phyloP scores from a whole-genome alignment of 1,284 basidiomycete genomes.

The Paramarasmius palmivorus region DNA sequence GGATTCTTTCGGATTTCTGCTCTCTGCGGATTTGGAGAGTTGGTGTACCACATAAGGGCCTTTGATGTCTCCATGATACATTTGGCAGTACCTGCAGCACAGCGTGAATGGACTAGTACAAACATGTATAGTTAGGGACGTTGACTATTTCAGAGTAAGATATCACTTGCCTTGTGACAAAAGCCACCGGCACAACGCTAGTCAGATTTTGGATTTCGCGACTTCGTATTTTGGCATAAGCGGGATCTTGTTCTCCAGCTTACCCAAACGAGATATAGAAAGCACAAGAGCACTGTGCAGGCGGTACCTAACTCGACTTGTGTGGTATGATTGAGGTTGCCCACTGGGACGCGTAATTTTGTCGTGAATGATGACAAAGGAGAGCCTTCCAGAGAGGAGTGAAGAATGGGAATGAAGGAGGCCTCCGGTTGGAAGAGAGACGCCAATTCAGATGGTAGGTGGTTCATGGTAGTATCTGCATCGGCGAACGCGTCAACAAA shows the following conservation, averaged over 20 bases:
- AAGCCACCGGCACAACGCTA: no score
- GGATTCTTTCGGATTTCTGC: no score
- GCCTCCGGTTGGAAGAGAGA: neutral
- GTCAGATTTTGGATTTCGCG: neutral
- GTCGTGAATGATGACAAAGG: neutral
- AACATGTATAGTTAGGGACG: no score
- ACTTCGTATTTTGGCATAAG: neutral
- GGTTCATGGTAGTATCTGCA: neutral
- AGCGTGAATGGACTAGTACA: no score
- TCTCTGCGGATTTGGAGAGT: no score
- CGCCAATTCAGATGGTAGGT: neutral
- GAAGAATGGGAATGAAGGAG: neutral
- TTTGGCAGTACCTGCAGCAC: no score
- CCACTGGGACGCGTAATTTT: neutral
- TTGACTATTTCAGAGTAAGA: no score
- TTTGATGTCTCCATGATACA: no score
- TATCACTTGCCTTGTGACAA: no score
- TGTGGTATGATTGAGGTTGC: neutral
- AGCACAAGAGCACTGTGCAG: neutral
- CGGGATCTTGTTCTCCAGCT: constrained; percentile 1
- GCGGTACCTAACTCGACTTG: constrained; percentile 1
- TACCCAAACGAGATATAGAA: constrained; percentile 1
- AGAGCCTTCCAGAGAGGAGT: neutral
- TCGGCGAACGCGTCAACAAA: no score
- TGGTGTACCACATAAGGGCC: no score